These are phyloP conservation scores for Podosphaera fusca DNA, from an alignment of 2,329 filamentous ascomycete species.

Conservation along the genomic window DNA sequence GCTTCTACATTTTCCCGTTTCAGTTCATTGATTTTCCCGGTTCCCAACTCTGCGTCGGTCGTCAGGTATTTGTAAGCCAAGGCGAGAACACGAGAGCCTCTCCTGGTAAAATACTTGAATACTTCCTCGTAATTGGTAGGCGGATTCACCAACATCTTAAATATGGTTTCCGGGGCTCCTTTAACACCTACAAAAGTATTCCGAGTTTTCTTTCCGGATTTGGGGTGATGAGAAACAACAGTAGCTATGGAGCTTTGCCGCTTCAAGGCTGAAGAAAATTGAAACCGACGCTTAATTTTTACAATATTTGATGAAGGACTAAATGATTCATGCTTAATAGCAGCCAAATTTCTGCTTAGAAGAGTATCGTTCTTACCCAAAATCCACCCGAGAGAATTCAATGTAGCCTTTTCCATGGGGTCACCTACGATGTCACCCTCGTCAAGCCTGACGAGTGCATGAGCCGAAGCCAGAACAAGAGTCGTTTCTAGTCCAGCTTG, in stretches of 20 bases:
- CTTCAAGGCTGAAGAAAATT: slow-evolving; percentile 92
- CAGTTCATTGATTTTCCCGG: slow-evolving; percentile 72
- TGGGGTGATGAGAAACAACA: slow-evolving; percentile 46
- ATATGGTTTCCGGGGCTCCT: slow-evolving; percentile 89
- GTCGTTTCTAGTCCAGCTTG: slow-evolving; percentile 61
- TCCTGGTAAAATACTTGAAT: slow-evolving; percentile 92
- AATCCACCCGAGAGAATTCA: slow-evolving; percentile 73
- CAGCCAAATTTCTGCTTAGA: slow-evolving; percentile 35
- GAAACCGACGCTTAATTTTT: slow-evolving; percentile 89
- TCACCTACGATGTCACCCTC: slow-evolving; percentile 95
- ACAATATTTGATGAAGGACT: slow-evolving; percentile 45
- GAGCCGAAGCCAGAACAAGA: slow-evolving; percentile 78
- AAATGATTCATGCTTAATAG: slow-evolving; percentile 18
- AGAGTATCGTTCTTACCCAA: slow-evolving; percentile 78
- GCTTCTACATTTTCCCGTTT: slow-evolving; percentile 83
- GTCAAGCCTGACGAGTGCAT: slow-evolving; percentile 86
- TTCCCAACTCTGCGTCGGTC: slow-evolving; percentile 56
- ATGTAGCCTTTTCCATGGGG: slow-evolving; percentile 95
- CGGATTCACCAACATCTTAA: slow-evolving; percentile 66
- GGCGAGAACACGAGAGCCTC: slow-evolving; percentile 80
- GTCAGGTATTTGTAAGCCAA: slow-evolving; percentile 86
- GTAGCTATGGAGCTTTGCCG: slow-evolving; percentile 86
- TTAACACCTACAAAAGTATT: slow-evolving; percentile 90
- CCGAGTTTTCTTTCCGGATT: slow-evolving; percentile 51
- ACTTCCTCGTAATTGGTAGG: slow-evolving; percentile 90